Conservation (phyloP, 108 stramenopile genomes). For the Pseudonitzschia pungens region DNA sequence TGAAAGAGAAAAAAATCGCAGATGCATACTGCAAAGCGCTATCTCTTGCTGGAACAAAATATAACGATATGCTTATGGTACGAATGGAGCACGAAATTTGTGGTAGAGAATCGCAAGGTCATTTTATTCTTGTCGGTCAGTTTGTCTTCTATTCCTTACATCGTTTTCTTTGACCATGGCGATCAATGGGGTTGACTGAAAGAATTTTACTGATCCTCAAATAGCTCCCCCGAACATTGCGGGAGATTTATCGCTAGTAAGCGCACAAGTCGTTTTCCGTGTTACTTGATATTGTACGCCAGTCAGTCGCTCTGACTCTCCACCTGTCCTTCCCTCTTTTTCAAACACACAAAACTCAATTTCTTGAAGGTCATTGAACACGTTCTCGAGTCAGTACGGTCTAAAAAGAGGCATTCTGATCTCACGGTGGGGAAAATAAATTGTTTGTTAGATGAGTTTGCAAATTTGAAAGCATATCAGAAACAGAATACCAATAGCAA, state of each 20-base stretch:
- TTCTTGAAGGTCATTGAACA: conserved; percentile 51
- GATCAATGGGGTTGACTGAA: neutral
- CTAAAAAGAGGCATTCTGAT: conserved; percentile 22
- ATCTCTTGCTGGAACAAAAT: conserved; percentile 42
- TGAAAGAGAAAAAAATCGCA: conserved; percentile 76
- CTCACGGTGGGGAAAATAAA: conserved; percentile 72
- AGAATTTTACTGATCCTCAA: conserved; percentile 55
- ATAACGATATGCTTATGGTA: conserved; percentile 44
- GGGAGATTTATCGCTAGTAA: conserved; percentile 57
- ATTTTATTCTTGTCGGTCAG: too few relatives aligned
- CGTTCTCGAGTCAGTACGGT: conserved; percentile 50
- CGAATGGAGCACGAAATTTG: neutral
- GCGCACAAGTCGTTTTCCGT: neutral
- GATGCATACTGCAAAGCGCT: conserved; percentile 64
- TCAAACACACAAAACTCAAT: neutral
- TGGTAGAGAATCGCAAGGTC: too few relatives aligned
- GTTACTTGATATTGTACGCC: neutral
- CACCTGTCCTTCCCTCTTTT: neutral
- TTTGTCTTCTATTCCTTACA: neutral
- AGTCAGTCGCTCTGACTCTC: neutral
- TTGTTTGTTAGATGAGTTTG: conserved; percentile 73
- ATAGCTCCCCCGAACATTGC: conserved; percentile 34
- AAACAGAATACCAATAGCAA: neutral
- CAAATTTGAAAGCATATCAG: conserved; percentile 24
- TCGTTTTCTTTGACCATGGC: neutral